These are phyloP conservation scores for Nematodospora anomalae DNA, from an alignment of 1,139 yeast genomes.

Conservation along the genomic window DNA sequence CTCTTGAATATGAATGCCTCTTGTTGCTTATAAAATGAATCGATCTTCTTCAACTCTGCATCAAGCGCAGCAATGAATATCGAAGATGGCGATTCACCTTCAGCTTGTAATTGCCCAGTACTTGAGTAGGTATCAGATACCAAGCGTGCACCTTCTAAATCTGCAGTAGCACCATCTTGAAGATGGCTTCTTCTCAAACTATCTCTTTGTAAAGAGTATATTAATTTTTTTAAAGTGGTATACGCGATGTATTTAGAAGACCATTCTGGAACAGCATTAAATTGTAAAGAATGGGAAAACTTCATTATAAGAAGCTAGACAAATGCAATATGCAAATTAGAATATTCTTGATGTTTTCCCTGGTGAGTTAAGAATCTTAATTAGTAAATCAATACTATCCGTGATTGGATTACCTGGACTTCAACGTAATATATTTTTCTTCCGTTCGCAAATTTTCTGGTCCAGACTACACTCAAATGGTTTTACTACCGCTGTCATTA, in stretches of 20 bases:
- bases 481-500: too few relatives aligned
- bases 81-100: conserved; percentile 23
- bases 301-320: conserved; percentile 44
- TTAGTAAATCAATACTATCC: too few relatives aligned
- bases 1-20: conserved; percentile 49
- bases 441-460: too few relatives aligned
- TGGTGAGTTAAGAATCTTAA: too few relatives aligned
- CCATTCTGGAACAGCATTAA: conserved; percentile 80
- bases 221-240: conserved; percentile 60
- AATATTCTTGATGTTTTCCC: too few relatives aligned
- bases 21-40: conserved; percentile 54
- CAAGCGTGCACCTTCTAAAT: conserved; percentile 26
- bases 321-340: too few relatives aligned
- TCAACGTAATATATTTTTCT: too few relatives aligned
- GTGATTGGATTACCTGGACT: too few relatives aligned
- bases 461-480: too few relatives aligned
- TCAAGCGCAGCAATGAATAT: conserved; percentile 56
- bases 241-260: conserved; percentile 67
- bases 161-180: conserved; percentile 24
- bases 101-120: conserved; percentile 19
- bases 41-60: conserved; percentile 59
- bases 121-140: conserved; percentile 27
- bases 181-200: conserved; percentile 32
- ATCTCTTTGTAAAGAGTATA: conserved; percentile 64
- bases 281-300: conserved; percentile 70